phyloP scores from a whole-genome alignment of 371 early-diverging fungal species.

The Rhizopus microsporus region DNA sequence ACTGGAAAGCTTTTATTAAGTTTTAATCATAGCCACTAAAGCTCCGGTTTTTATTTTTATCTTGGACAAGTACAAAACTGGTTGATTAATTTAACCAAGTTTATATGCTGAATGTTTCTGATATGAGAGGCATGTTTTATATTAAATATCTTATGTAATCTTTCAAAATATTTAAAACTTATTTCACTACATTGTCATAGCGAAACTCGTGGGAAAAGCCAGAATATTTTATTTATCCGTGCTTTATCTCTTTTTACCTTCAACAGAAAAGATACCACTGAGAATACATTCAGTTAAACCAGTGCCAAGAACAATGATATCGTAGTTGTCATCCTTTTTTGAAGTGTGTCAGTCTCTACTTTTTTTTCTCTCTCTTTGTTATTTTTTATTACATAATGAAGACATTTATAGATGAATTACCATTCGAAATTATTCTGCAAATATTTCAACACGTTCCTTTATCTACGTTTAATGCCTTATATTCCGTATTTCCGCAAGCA shows the following conservation, averaged over 20 bases:
- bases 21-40: no score
- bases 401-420: slow-evolving; percentile 27
- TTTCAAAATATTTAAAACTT: no score
- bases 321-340: slow-evolving; percentile 80
- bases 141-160: no score
- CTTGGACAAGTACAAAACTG: no score
- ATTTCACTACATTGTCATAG: no score
- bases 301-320: slow-evolving; percentile 96
- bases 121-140: no score
- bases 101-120: no score
- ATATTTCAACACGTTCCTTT: slow-evolving; percentile 37
- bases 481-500: slow-evolving; percentile 29
- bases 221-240: no score
- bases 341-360: background rate
- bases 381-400: background rate
- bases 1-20: no score
- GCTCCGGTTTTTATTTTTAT: no score
- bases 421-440: slow-evolving; percentile 36
- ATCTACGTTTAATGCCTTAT: slow-evolving; percentile 23
- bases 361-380: slow-evolving; percentile 19
- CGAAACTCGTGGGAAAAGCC: no score
- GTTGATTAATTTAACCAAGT: no score
- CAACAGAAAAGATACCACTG: slow-evolving; percentile 92
- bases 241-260: slow-evolving; percentile 91
- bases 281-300: slow-evolving; percentile 98